Evolutionary conservation across 1,139 yeast species (phyloP).

Genomic region (Taphrina deformans): DNA sequence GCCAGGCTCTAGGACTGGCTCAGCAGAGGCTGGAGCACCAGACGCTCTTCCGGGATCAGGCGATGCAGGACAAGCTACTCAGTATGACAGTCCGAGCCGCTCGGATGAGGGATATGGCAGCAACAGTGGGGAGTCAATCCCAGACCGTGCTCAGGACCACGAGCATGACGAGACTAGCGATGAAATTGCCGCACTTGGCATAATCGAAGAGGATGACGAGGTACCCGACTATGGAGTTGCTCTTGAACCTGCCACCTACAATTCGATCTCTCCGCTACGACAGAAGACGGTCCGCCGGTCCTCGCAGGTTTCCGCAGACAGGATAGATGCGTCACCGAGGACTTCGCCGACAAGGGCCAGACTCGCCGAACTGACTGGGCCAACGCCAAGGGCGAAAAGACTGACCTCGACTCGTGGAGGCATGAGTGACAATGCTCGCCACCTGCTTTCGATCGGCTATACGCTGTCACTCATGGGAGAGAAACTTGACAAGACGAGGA

Average conservation of each 20-base stretch:
- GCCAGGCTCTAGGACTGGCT: neutral
- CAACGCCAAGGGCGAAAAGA: neutral
- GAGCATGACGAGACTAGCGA: conserved; percentile 25
- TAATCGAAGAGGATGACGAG: conserved; percentile 21
- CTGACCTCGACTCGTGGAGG: neutral
- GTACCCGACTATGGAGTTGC: conserved; percentile 28
- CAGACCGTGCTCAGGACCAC: conserved; percentile 1
- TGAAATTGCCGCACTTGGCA: conserved; percentile 30
- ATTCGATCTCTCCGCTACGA: neutral
- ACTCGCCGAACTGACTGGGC: conserved; percentile 8
- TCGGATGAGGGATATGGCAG: conserved; percentile 32
- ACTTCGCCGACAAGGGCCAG: conserved; percentile 12
- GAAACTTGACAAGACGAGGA: conserved; percentile 22
- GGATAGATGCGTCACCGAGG: neutral
- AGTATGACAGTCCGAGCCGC: conserved; percentile 17
- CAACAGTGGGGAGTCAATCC: conserved; percentile 14
- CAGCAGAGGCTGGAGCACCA: neutral
- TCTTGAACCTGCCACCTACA: conserved; percentile 6
- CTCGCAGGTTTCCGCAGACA: neutral
- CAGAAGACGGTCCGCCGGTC: neutral
- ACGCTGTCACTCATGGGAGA: conserved; percentile 27
- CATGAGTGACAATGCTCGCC: conserved; percentile 26
- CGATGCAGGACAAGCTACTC: neutral
- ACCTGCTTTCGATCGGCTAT: conserved; percentile 24
- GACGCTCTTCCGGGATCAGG: neutral